Percentiles rank a stretch among this genome's conserved stretches.
These are phyloP conservation scores for Penicillium atrosanguineum DNA, from an alignment of 495 filamentous ascomycete genomes.

Conservation along the genomic window DNA sequence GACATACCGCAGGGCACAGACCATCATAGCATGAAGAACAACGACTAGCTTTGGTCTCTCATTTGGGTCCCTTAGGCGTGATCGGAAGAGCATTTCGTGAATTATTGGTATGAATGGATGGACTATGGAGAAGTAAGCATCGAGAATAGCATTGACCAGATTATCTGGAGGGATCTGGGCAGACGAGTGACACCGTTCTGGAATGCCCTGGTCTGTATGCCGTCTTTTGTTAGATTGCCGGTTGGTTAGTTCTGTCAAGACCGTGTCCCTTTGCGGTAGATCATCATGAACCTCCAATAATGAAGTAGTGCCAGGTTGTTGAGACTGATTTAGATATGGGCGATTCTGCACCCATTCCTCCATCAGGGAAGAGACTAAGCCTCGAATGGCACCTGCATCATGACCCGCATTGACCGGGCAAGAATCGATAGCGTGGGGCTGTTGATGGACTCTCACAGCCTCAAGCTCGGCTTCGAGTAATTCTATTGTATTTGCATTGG, in stretches of 20 bases:
- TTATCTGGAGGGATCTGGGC: conserved; percentile 15
- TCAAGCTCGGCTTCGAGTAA: conserved; percentile 1
- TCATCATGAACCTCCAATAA: neutral
- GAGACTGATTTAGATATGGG: neutral
- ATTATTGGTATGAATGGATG: conserved; percentile 40
- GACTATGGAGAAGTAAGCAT: conserved; percentile 27
- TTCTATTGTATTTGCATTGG: neutral
- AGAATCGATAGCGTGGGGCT: neutral
- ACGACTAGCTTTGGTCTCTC: conserved; percentile 1
- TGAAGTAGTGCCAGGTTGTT: neutral
- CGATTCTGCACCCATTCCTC: neutral
- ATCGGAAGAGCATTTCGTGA: conserved; percentile 29
- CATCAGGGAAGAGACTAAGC: conserved; percentile 2
- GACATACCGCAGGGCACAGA: conserved; percentile 3
- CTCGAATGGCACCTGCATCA: neutral
- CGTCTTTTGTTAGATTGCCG: neutral
- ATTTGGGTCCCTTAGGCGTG: conserved; percentile 8
- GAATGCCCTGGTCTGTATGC: neutral
- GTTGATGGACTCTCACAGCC: neutral
- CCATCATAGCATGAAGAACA: conserved; percentile 4
- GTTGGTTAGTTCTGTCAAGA: neutral
- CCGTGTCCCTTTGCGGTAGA: neutral
- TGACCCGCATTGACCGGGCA: neutral
- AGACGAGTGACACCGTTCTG: neutral
- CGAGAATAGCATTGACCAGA: conserved; percentile 24